These are phyloP conservation scores for Cordyceps farinosa DNA, from an alignment of 2,329 filamentous ascomycete genomes.

Conservation along the genomic window DNA sequence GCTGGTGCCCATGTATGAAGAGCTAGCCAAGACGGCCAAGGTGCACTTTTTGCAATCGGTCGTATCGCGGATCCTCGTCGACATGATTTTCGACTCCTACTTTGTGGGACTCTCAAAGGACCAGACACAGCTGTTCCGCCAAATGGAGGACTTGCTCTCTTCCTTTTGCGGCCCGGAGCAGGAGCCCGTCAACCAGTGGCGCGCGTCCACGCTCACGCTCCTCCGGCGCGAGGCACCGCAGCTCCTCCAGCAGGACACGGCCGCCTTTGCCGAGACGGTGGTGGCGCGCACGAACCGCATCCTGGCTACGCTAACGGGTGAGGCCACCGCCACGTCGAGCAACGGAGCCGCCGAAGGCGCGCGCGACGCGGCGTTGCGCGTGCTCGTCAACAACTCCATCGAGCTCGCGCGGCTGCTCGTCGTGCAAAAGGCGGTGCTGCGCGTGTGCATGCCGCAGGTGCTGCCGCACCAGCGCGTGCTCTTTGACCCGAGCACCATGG, in stretches of 20 bases:
- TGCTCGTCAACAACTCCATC: slow-evolving; percentile 50
- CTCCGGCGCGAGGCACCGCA: slow-evolving; percentile 51
- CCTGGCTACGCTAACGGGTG: slow-evolving; percentile 47
- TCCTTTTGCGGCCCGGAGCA: slow-evolving; percentile 42
- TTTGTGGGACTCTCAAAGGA: slow-evolving; percentile 59
- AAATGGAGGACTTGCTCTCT: slow-evolving; percentile 45
- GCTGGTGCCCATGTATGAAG: slow-evolving; percentile 57
- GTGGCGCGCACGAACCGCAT: slow-evolving; percentile 47
- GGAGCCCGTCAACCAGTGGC: slow-evolving; percentile 62
- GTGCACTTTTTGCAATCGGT: slow-evolving; percentile 61
- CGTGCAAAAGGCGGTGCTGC: slow-evolving; percentile 57
- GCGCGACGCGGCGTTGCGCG: slow-evolving; percentile 51
- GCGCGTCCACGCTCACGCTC: slow-evolving; percentile 59
- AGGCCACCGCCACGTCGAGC: slow-evolving; percentile 1
- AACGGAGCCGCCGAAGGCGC: slow-evolving; percentile 26
- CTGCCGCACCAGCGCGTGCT: slow-evolving; percentile 49
- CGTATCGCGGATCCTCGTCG: slow-evolving; percentile 57
- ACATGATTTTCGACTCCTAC: slow-evolving; percentile 59
- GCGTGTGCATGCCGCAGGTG: slow-evolving; percentile 52
- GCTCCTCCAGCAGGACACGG: slow-evolving; percentile 45
- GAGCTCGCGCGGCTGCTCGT: slow-evolving; percentile 54
- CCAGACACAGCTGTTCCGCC: slow-evolving; percentile 48
- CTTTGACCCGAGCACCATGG: slow-evolving; percentile 61
- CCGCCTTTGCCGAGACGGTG: slow-evolving; percentile 39
- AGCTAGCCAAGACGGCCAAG: slow-evolving; percentile 52